Percentiles rank a stretch among this genome's conserved stretches.
Conservation (phyloP, 768 basidiomycete genomes). For the Amanita thiersii region DNA sequence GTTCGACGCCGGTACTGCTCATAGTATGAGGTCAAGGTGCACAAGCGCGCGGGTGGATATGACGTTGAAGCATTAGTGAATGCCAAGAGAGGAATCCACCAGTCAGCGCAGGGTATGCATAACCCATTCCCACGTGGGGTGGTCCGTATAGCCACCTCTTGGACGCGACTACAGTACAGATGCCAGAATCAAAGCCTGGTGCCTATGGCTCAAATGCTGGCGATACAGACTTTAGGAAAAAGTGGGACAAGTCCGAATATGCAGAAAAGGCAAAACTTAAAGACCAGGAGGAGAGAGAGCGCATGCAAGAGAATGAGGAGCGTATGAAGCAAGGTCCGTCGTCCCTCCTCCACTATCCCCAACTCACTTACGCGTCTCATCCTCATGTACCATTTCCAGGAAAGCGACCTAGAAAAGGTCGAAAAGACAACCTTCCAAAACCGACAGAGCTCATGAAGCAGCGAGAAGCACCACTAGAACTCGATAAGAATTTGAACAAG, state of each 20-base stretch:
- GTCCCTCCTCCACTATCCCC: background rate
- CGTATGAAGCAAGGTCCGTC: slow-evolving; percentile 70
- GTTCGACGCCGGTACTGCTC: slow-evolving; percentile 10
- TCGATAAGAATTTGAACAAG: slow-evolving; percentile 93
- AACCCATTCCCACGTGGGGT: background rate
- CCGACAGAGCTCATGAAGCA: slow-evolving; percentile 91
- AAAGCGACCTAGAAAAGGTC: slow-evolving; percentile 68
- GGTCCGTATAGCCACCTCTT: too few relatives aligned
- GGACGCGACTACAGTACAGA: too few relatives aligned
- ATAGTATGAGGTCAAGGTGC: background rate
- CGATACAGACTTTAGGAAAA: slow-evolving; percentile 78
- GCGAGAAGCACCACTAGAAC: slow-evolving; percentile 75
- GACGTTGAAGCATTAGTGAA: slow-evolving; percentile 1
- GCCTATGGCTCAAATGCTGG: slow-evolving; percentile 36
- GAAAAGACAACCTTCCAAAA: slow-evolving; percentile 77
- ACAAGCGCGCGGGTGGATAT: slow-evolving; percentile 1
- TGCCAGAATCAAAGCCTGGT: slow-evolving; percentile 31
- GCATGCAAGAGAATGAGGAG: slow-evolving; percentile 83
- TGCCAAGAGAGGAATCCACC: background rate
- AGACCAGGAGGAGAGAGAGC: slow-evolving; percentile 71
- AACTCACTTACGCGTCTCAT: too few relatives aligned
- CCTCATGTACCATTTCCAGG: slow-evolving; percentile 36
- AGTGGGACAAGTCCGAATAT: slow-evolving; percentile 94
- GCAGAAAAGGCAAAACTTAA: slow-evolving; percentile 76
- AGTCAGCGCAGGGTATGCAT: background rate